phyloP scores from a whole-genome alignment of 768 basidiomycete genomes.

The Suillus ampliporus region DNA sequence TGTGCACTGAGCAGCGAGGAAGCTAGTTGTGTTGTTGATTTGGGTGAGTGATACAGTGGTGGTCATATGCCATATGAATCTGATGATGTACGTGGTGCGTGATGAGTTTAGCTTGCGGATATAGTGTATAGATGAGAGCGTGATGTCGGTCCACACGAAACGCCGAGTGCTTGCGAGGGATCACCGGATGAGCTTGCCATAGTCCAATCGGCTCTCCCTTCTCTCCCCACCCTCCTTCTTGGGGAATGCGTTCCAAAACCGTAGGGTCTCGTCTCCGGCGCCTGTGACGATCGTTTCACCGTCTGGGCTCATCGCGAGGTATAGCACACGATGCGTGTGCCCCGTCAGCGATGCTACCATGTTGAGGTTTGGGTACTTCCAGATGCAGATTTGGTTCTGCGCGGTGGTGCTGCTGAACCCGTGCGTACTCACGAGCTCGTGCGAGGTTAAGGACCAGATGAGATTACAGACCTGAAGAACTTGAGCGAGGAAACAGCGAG shows the following conservation, averaged over 20 bases:
- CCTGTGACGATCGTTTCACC: conserved; percentile 98
- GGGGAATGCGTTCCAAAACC: conserved; percentile 99
- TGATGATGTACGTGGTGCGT: not conserved
- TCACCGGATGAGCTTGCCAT: conserved; percentile 57
- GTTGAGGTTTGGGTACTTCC: conserved; percentile 91
- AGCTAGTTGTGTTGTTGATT: too few relatives aligned
- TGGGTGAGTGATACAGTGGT: not conserved
- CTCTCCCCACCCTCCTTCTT: conserved; percentile 56
- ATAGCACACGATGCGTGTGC: conserved; percentile 93
- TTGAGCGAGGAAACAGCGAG: not conserved
- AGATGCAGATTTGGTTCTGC: conserved; percentile 95
- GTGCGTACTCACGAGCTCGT: conserved; percentile 97
- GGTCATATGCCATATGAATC: not conserved
- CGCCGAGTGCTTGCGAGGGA: too few relatives aligned
- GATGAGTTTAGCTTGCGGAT: not conserved
- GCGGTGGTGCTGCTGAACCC: conserved; percentile 93
- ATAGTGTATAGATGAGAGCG: not conserved
- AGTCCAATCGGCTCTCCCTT: conserved; percentile 49
- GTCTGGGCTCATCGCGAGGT: conserved; percentile 97
- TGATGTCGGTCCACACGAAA: not conserved
- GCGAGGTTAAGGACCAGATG: conserved; percentile 94
- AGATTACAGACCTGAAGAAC: conserved; percentile 89
- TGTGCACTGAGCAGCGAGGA: not conserved
- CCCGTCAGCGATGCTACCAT: conserved; percentile 96
- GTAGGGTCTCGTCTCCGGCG: conserved; percentile 94